Evolutionary conservation across 2,329 filamentous ascomycete species (phyloP).

Genomic region (Lasiodiplodia hormozganensis): DNA sequence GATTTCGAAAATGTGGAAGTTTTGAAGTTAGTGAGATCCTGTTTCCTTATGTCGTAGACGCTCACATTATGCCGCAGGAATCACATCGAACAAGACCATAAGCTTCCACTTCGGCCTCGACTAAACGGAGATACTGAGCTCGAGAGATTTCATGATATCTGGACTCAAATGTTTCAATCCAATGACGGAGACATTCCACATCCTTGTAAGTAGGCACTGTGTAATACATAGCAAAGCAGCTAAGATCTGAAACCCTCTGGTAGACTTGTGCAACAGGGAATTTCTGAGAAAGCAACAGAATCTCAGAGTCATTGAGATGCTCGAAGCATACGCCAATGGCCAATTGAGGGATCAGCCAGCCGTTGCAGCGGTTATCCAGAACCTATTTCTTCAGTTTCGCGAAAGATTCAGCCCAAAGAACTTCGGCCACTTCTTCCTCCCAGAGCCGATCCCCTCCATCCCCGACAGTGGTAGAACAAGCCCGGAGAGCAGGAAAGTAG

Average conservation of each 20-base stretch:
- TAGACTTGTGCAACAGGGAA: neutral
- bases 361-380: neutral
- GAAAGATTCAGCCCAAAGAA: neutral
- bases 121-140: neutral
- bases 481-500: neutral
- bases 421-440: neutral
- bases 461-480: neutral
- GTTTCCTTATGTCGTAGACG: neutral
- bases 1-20: neutral
- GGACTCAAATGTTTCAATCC: neutral
- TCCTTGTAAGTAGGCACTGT: neutral
- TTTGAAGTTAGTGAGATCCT: neutral
- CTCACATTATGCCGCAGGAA: neutral
- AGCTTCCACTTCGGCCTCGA: neutral
- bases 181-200: neutral
- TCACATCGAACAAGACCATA: neutral
- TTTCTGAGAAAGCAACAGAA: slow-evolving; percentile 1
- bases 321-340: neutral
- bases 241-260: neutral
- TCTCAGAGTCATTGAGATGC: neutral
- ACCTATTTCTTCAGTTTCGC: neutral
- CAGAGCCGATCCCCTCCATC: neutral
- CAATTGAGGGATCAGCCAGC: neutral
- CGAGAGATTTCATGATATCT: neutral
- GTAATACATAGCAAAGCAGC: neutral